Percentiles rank a stretch among this genome's conserved stretches.
These are phyloP conservation scores for Penicillium sp. DNA, from an alignment of 2,329 filamentous ascomycete species.

Conservation along the genomic window DNA sequence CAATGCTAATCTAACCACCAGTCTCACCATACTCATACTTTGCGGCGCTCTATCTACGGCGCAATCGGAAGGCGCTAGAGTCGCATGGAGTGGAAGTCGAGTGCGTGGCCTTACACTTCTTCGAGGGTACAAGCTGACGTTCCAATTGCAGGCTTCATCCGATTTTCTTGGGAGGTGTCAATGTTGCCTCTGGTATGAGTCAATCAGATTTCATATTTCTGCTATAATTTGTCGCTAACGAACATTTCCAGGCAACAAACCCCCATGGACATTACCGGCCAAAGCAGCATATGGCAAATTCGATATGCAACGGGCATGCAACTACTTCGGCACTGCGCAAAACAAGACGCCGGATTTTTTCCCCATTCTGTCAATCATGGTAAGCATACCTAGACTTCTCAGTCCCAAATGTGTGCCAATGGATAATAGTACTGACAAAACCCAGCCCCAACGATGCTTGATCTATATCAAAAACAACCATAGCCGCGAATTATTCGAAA, in stretches of 20 bases:
- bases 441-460: conserved; percentile 64
- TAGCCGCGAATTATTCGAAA: conserved; percentile 51
- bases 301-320: conserved; percentile 51
- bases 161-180: conserved; percentile 69
- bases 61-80: conserved; percentile 55
- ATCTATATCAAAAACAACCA: conserved; percentile 65
- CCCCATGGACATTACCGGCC: conserved; percentile 69
- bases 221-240: not conserved
- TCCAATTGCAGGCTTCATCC: conserved; percentile 62
- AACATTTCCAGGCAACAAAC: conserved; percentile 61
- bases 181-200: conserved; percentile 55
- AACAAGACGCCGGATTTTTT: conserved; percentile 48
- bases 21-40: conserved; percentile 62
- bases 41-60: conserved; percentile 58
- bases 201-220: not conserved
- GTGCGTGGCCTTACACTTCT: conserved; percentile 47
- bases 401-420: not conserved
- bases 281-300: conserved; percentile 62
- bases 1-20: conserved; percentile 33
- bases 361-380: conserved; percentile 55
- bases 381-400: conserved; percentile 32
- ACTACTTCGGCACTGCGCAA: conserved; percentile 49
- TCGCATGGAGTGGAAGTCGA: conserved; percentile 64
- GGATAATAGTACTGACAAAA: conserved; percentile 21
- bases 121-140: not conserved